Evolutionary conservation across 2,329 filamentous ascomycete species (phyloP).

Genomic region (Sclerotinia spermophila): DNA sequence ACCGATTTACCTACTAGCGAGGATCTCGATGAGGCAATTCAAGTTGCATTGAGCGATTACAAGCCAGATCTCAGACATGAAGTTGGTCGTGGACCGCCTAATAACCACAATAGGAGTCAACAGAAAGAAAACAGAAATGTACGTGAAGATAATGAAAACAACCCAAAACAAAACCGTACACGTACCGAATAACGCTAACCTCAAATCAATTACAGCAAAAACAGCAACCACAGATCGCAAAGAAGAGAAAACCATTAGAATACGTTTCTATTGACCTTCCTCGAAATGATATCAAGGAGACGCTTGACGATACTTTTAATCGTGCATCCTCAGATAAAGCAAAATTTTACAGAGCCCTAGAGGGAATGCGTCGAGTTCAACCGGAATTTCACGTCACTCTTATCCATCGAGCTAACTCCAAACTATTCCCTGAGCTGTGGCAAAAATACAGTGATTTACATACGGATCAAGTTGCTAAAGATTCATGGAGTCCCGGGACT

Average conservation of each 20-base stretch:
- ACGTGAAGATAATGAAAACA: neutral
- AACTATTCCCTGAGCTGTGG: constrained; percentile 69
- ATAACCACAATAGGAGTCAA: constrained; percentile 41
- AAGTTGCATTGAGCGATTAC: constrained; percentile 72
- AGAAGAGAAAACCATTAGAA: constrained; percentile 54
- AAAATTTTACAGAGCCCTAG: constrained; percentile 73
- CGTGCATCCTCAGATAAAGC: constrained; percentile 48
- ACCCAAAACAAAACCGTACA: neutral
- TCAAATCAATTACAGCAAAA: constrained; percentile 12
- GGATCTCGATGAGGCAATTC: constrained; percentile 76
- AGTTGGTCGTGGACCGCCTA: constrained; percentile 54
- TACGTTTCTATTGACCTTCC: constrained; percentile 61
- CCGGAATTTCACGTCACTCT: constrained; percentile 89
- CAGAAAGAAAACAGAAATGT: constrained; percentile 15
- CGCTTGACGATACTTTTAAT: constrained; percentile 69
- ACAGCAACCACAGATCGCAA: constrained; percentile 37
- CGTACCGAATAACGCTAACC: neutral
- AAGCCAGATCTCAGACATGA: constrained; percentile 71
- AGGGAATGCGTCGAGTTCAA: constrained; percentile 72
- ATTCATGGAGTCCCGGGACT: constrained; percentile 33
- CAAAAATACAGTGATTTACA: constrained; percentile 64
- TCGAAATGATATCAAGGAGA: constrained; percentile 47
- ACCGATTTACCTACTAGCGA: constrained; percentile 64
- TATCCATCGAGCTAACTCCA: constrained; percentile 69
- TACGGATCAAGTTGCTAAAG: constrained; percentile 34